Evolutionary conservation across 163 green algal genomes (phyloP).

Genomic region (Coccomyxa subellipsoidea): DNA sequence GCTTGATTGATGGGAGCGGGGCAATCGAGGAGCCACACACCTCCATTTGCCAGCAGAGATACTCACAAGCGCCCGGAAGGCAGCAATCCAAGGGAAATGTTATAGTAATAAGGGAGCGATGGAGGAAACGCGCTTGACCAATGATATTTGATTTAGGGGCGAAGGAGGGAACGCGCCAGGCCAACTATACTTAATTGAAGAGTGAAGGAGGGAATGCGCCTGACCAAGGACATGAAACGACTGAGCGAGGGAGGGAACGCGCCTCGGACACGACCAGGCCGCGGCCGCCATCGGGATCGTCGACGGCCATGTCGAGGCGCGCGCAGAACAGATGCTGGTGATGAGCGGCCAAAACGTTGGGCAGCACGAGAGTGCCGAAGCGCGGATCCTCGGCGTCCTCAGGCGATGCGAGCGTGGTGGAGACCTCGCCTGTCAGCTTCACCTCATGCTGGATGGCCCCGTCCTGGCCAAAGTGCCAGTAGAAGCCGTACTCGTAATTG

Average conservation of each 20-base stretch:
- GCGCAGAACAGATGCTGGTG: constrained; percentile 92
- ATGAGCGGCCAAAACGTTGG: constrained; percentile 42
- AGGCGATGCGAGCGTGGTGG: constrained; percentile 35
- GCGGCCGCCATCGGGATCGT: constrained; percentile 54
- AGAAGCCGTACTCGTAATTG: constrained; percentile 42
- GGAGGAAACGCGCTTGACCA: too few species aligned
- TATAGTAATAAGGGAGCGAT: too few species aligned
- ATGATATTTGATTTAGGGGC: too few species aligned
- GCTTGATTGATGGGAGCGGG: too few species aligned
- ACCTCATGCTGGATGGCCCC: constrained; percentile 81
- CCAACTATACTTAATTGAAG: too few species aligned
- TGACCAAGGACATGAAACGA: too few species aligned
- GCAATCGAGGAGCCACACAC: too few species aligned
- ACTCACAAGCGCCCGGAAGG: too few species aligned
- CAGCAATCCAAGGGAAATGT: too few species aligned
- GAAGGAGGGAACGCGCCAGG: too few species aligned
- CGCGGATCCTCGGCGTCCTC: constrained; percentile 24
- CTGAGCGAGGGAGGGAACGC: not conserved
- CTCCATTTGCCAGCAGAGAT: too few species aligned
- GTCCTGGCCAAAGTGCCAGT: constrained; percentile 81
- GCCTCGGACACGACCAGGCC: constrained; percentile 59
- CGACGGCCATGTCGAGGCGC: constrained; percentile 79
- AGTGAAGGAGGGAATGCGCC: too few species aligned
- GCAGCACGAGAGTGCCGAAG: constrained; percentile 45
- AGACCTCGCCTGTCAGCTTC: constrained; percentile 87